Conservation (phyloP, 225 moss, liverwort and hornwort genomes). For the Anthoceros angustus region DNA sequence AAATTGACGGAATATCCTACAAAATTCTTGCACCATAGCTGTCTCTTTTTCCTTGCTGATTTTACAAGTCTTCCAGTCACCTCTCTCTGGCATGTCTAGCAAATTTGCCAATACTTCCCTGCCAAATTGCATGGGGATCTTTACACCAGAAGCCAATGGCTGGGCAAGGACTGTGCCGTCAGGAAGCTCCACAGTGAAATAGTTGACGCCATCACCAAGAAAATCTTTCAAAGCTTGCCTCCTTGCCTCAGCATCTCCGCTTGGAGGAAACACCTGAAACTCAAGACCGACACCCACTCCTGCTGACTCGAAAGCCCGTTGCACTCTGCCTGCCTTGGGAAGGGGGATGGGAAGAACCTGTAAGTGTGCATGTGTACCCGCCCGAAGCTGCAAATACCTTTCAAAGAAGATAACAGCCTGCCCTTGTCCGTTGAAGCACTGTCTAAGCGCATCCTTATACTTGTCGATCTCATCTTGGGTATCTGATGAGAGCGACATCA, state of each 20-base stretch:
- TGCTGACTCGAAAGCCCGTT: slow-evolving; percentile 50
- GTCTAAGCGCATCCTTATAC: slow-evolving; percentile 57
- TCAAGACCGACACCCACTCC: slow-evolving; percentile 35
- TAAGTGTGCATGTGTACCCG: slow-evolving; percentile 95
- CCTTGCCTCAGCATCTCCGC: slow-evolving; percentile 14
- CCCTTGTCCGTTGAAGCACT: slow-evolving; percentile 55
- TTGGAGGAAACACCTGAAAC: slow-evolving; percentile 2
- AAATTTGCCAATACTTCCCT: slow-evolving; percentile 85
- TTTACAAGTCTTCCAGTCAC: slow-evolving; percentile 90
- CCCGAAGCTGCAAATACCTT: slow-evolving; percentile 75
- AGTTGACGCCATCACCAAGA: slow-evolving; percentile 47
- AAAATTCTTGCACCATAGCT: slow-evolving; percentile 61
- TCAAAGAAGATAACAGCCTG: slow-evolving; percentile 36
- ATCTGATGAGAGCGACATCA: slow-evolving; percentile 43
- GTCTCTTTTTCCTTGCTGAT: slow-evolving; percentile 55
- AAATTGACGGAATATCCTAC: slow-evolving; percentile 56
- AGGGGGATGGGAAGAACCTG: slow-evolving; percentile 80
- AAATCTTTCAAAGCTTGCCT: slow-evolving; percentile 51
- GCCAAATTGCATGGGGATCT: slow-evolving; percentile 95
- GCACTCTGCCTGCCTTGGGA: slow-evolving; percentile 46
- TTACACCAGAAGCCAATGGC: slow-evolving; percentile 52
- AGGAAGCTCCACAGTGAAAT: slow-evolving; percentile 72
- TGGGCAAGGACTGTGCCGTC: slow-evolving; percentile 66
- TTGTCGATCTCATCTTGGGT: slow-evolving; percentile 46
- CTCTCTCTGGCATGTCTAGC: slow-evolving; percentile 65